phyloP scores from a whole-genome alignment of 352 stramenopile species.

The Phytophthora tubulina region DNA sequence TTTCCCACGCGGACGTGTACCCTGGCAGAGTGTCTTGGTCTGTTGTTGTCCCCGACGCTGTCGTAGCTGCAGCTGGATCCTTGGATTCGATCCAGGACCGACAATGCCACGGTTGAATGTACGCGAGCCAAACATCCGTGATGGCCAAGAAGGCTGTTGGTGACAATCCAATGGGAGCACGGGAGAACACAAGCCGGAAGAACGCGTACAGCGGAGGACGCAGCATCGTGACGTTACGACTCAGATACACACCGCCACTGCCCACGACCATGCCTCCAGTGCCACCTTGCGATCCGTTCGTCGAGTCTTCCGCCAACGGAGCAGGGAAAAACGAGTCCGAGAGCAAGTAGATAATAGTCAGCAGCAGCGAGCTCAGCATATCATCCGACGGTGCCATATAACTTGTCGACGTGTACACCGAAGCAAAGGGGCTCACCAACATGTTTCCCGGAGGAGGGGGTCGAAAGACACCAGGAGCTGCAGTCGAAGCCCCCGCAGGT shows the following conservation, averaged over 20 bases:
- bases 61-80: slow-evolving; percentile 12
- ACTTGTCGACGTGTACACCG: slow-evolving; percentile 81
- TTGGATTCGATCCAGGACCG: slow-evolving; percentile 63
- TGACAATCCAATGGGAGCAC: slow-evolving; percentile 79
- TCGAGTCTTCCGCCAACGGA: slow-evolving; percentile 44
- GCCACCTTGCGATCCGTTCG: slow-evolving; percentile 28
- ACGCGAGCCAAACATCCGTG: slow-evolving; percentile 88
- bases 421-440: slow-evolving; percentile 72
- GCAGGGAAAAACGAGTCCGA: slow-evolving; percentile 85
- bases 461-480: slow-evolving; percentile 28
- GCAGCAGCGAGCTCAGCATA: slow-evolving; percentile 77
- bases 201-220: slow-evolving; percentile 86
- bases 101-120: slow-evolving; percentile 88
- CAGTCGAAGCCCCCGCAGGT: slow-evolving; percentile 35
- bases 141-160: slow-evolving; percentile 85
- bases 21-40: slow-evolving; percentile 23
- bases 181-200: slow-evolving; percentile 85
- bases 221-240: slow-evolving; percentile 77
- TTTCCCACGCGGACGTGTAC: slow-evolving; percentile 78
- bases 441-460: slow-evolving; percentile 35
- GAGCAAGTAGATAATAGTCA: slow-evolving; percentile 87
- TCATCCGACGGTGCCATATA: slow-evolving; percentile 90
- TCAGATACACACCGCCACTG: slow-evolving; percentile 72
- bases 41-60: slow-evolving; percentile 1
- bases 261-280: slow-evolving; percentile 32